Evolutionary conservation across 768 basidiomycete species (phyloP), one percentile per base, ranked within the genome.

Genomic region (Cubamyces sp.): DNA sequence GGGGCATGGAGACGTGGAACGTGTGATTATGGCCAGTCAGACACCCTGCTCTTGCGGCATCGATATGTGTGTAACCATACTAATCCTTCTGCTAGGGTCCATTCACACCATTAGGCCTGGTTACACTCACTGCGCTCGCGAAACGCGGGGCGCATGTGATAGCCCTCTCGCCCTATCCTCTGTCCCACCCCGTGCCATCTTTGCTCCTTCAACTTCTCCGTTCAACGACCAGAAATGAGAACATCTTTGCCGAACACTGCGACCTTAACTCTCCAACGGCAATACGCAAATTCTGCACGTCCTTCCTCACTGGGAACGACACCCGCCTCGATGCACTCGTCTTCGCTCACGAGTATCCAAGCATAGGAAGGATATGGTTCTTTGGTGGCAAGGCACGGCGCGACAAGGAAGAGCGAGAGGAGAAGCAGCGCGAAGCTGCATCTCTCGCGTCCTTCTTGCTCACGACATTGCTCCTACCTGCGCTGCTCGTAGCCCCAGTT

Each of bases 181-280:
- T 89, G 21, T 80, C 83, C 15, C 79, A 84, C 11, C 74, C 78
- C 8, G 72, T 82, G 25, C 80, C 87, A 2, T 75, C 82, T n/a
- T 79, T 87, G 47, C 78, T 93, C 47, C 74, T 94, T 60, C 76
- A 83, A 9, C 81, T 92, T 55, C 73, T 95, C 26, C 87, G 91
- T 47, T 79, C 81, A 0, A 82, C 86, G 3, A 87, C 87, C 18
- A 81, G 82, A 47, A 95, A 95, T 74, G 85, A 91, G 64, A 77
- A 88, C 55, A 85, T 96, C 56, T 94, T 77, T 70, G 91, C 89
- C 14, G 93, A 95, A 61, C 77, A 90, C 56, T 93, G 91, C 67
- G 87, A 93, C 69, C 75, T 93, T 0, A 60, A 80, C 0, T 88
- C 88, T 0, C 84, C 91, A 0, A 74, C 80, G 0, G 87, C 87